Conservation (phyloP, 2,329 filamentous ascomycete genomes). For the Aspergillus sp. region DNA sequence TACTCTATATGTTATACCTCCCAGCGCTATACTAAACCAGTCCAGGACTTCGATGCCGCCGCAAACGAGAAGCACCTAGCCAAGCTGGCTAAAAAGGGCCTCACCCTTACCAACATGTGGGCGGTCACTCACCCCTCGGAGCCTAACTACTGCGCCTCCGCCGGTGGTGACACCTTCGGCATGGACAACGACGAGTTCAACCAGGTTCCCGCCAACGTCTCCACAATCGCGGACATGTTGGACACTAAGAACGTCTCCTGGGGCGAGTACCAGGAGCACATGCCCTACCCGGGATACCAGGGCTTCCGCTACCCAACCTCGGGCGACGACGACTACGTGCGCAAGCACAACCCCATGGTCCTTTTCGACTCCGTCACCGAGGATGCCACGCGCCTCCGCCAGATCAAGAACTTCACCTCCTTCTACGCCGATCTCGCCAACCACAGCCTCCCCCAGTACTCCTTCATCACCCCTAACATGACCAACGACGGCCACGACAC, state of each 20-base stretch:
- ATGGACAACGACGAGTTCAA: conserved; percentile 68
- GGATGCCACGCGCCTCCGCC: conserved; percentile 58
- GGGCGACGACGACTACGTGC: conserved; percentile 71
- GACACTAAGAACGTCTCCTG: conserved; percentile 65
- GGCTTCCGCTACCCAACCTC: conserved; percentile 61
- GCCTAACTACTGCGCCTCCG: conserved; percentile 71
- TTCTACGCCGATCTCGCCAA: conserved; percentile 68
- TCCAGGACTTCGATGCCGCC: conserved; percentile 60
- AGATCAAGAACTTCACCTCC: conserved; percentile 71
- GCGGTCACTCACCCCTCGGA: conserved; percentile 71
- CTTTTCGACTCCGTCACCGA: conserved; percentile 65
- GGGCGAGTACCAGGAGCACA: conserved; percentile 74
- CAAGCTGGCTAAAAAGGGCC: conserved; percentile 48
- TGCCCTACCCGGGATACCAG: conserved; percentile 73
- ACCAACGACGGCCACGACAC: conserved; percentile 74
- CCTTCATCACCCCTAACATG: conserved; percentile 54
- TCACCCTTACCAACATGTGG: conserved; percentile 60
- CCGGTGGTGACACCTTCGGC: conserved; percentile 72
- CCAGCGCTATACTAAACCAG: not conserved
- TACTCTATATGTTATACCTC: not conserved
- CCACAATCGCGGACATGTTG: conserved; percentile 67
- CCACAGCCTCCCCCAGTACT: conserved; percentile 69
- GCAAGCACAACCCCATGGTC: conserved; percentile 74
- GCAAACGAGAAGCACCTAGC: conserved; percentile 52
- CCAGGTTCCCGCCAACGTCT: conserved; percentile 59